Base-by-base conservation (phyloP, 1,139 yeast species). In the Candida anutae region DNA sequence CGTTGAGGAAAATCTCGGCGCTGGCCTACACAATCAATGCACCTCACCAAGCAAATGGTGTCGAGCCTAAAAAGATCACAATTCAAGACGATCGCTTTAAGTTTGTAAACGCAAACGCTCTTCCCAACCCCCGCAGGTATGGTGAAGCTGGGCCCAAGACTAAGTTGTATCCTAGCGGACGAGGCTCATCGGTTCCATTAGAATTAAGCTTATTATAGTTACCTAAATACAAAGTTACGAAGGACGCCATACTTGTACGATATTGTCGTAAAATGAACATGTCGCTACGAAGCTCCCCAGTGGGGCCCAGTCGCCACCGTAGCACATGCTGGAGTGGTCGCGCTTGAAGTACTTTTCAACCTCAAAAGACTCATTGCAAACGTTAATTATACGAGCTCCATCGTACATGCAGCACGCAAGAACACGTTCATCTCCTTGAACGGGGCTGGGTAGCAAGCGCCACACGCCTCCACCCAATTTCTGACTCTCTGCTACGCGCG, bases 381-480 rank as follows among this genome's bases (percentile, higher is more conserved):
- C 52, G 18, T 50, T 49, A 1, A 83, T 53, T 2, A 87, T 59
- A 32, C 88, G 63, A 1, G 95, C 95, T 10, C 98, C 98, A 42
- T 85, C 90, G 45, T 90, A 88, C 97, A 90, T 90, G 47, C 96
- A 85, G 46, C 97, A 88, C 0, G 77, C 76, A 29, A 88, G 57
- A 1, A 88, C 59, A 33, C 72, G 48, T 28, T 67, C 48, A 29
- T 66, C 70, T 9, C 47, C 45, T 3, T 40, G 39, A 1, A 37
- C 32, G 0, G 80, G 77, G 21, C 70, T 60, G 2, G 95, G 95
- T 2, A 77, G 57, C 32, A 90, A 62, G 40, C 95, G 61, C 98
- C 98, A 90, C 3, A 88, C 97, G 1, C 98, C 98, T 5, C 97
- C 97, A 1, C 88, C 90, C 2, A 88, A 58, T 29, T 79, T 71